These are phyloP conservation scores for Nymphaea thermarum DNA, from an alignment of 164 flowering plant species.

Conservation along the genomic window DNA sequence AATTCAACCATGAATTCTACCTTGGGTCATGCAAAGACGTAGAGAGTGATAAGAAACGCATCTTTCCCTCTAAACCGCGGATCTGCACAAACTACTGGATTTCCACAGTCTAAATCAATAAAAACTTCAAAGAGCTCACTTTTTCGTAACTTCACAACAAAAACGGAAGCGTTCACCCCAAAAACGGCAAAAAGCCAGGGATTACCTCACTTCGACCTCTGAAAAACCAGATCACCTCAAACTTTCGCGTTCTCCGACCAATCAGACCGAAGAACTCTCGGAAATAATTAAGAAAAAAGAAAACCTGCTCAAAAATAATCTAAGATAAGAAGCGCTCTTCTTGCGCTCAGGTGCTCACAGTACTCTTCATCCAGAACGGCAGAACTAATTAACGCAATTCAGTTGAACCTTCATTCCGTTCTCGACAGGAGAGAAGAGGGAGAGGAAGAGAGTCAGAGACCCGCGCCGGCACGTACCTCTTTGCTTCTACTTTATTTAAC, in stretches of 20 bases:
- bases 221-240: background rate
- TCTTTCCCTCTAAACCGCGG: no score
- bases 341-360: background rate
- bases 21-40: no score
- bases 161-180: no score
- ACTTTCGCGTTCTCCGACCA: background rate
- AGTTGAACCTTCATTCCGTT: background rate
- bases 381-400: background rate
- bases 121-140: no score
- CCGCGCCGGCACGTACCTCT: background rate
- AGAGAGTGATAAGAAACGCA: no score
- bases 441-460: background rate
- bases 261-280: no score
- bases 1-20: no score
- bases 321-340: background rate
- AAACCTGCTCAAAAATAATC: background rate
- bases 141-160: no score
- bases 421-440: background rate
- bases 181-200: no score
- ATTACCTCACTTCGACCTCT: background rate
- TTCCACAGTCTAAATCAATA: no score
- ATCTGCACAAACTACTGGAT: no score
- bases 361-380: background rate
- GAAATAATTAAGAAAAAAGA: no score
- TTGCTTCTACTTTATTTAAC: background rate